Base-by-base conservation (phyloP, 345 rosid species). In the Salix exigua region DNA sequence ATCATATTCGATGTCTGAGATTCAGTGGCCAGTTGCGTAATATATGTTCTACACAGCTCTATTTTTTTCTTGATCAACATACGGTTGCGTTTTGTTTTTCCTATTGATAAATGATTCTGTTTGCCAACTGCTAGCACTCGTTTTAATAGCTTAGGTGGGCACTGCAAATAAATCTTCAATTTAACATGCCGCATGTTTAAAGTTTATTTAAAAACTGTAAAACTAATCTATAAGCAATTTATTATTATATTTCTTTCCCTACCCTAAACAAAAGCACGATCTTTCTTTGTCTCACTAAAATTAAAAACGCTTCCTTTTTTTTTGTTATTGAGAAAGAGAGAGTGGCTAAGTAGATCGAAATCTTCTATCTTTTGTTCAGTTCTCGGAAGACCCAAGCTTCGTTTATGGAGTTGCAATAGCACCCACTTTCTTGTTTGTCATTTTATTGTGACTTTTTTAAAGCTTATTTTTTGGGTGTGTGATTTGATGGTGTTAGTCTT, bases 321-420 rank as follows among this genome's bases (percentile, higher is more conserved):
- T 74, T 75, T 11, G 38, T 72, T 51, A 26, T 73, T 78, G 81
- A 68, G 85, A 82, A 40, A 9, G 82, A 69, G 79, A 81, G 75
- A 80, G 84, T 90, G 94, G 94, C 92, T 93, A 93, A 88, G 92
- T 87, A 91, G 97, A 91, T 89, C 92, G 90, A 88, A 87, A 83
- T 81, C 88, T 82, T 44, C 81, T 70, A 25, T 74, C 74, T 82
- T 65, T 82, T 68, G 44, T 80, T 80, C 79, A 65, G 66, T 51
- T 75, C 37, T 86, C 83, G 77, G 86, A 86, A 88, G 95, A 92
- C 86, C 90, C 88, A 72, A 84, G 84, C 83, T 88, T 80, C 70
- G 82, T 86, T 79, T 79, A 79, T 87, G 88, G 83, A 79, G 88
- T 84, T 83, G 70, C 64, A 25, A 72, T 72, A 72, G 64, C 80